Conservation (phyloP, 2,329 filamentous ascomycete species). For the Tothia fuscella region DNA sequence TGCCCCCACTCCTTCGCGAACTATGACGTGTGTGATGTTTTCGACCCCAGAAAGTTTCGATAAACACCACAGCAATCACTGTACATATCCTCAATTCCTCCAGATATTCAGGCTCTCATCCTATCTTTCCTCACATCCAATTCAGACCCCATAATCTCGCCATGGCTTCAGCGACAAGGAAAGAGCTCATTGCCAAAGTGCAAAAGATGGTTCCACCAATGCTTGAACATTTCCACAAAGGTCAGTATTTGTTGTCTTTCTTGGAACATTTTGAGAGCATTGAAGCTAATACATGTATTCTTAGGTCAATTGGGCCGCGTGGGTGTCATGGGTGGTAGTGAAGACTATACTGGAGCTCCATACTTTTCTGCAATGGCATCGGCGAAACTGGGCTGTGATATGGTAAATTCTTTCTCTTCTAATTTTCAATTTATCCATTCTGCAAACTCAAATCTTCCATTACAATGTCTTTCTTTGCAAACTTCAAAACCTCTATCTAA, state of each 20-base stretch:
- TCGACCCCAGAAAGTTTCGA: no score
- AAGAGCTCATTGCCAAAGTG: slow-evolving; percentile 65
- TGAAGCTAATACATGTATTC: background rate
- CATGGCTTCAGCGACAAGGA: slow-evolving; percentile 47
- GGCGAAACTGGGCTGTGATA: slow-evolving; percentile 77
- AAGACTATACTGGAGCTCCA: slow-evolving; percentile 93
- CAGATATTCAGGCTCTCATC: no score
- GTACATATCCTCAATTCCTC: no score
- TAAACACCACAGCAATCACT: no score
- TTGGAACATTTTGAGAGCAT: background rate
- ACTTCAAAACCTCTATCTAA: background rate
- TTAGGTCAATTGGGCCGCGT: slow-evolving; percentile 83
- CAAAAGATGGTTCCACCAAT: slow-evolving; percentile 88
- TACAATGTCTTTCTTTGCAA: background rate
- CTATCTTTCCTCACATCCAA: no score
- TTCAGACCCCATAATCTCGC: background rate
- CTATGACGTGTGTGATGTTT: no score
- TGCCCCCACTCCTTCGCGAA: no score
- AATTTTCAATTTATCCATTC: background rate
- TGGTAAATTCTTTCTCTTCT: slow-evolving; percentile 52
- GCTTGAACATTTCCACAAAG: slow-evolving; percentile 94
- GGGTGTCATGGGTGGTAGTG: slow-evolving; percentile 85
- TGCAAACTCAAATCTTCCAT: background rate
- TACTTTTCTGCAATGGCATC: slow-evolving; percentile 98
- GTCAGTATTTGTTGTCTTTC: slow-evolving; percentile 31